phyloP scores from a whole-genome alignment of 768 basidiomycete species.

The Mycena galopus region DNA sequence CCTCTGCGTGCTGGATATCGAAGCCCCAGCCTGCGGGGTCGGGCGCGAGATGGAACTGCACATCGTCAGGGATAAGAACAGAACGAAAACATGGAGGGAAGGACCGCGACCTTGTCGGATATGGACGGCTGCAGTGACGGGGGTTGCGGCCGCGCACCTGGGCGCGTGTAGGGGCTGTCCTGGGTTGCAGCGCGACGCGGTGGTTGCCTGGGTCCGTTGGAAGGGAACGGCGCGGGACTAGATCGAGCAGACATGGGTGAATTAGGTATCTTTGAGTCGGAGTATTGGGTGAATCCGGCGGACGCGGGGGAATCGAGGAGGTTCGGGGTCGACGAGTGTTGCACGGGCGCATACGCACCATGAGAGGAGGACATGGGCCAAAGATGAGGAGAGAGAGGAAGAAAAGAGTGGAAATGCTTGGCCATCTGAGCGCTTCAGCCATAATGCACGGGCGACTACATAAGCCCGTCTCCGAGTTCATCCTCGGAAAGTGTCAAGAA shows the following conservation, averaged over 20 bases:
- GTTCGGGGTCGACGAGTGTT: background rate
- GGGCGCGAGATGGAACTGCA: slow-evolving; percentile 61
- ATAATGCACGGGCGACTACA: too few species aligned
- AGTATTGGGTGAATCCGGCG: too few species aligned
- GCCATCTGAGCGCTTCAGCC: too few species aligned
- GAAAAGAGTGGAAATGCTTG: background rate
- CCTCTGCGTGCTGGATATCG: slow-evolving; percentile 40
- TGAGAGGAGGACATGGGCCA: background rate
- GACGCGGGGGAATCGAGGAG: background rate
- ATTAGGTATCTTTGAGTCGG: background rate
- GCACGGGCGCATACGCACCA: background rate
- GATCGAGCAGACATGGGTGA: background rate
- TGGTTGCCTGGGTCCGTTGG: too few species aligned
- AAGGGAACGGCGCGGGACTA: too few species aligned
- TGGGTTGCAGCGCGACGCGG: background rate
- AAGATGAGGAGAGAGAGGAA: too few species aligned
- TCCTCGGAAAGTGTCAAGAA: too few species aligned
- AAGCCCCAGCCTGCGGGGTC: slow-evolving; percentile 63
- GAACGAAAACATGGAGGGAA: background rate
- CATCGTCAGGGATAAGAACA: background rate
- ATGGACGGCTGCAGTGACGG: slow-evolving; percentile 12
- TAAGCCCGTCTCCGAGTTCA: too few species aligned
- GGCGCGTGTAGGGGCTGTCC: slow-evolving; percentile 17
- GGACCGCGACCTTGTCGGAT: background rate
- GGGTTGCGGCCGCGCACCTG: background rate